phyloP scores from a whole-genome alignment of 1,284 basidiomycete genomes.

The Heterobasidion parviporum region DNA sequence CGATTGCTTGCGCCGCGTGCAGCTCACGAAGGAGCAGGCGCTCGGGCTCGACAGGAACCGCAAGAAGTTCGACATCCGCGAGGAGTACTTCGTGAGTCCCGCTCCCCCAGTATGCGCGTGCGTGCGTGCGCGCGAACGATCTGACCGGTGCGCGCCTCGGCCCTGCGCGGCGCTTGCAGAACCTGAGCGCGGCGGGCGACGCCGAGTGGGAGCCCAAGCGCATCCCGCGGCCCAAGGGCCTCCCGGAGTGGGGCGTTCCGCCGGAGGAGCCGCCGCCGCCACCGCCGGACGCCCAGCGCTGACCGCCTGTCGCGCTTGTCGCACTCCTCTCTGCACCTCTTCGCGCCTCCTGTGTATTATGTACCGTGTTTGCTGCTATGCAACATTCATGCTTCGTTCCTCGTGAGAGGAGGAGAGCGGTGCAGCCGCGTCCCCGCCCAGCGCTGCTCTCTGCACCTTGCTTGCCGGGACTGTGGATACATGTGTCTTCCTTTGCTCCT shows the following conservation, averaged over 20 bases:
- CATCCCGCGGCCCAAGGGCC: constrained; percentile 73
- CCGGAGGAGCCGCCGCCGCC: constrained; percentile 38
- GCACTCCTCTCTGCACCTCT: not conserved
- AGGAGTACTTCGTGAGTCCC: constrained; percentile 88
- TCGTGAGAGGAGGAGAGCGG: too few species aligned
- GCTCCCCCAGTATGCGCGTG: not conserved
- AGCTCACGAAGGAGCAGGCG: constrained; percentile 81
- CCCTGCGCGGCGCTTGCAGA: constrained; percentile 30
- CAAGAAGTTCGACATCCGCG: constrained; percentile 86
- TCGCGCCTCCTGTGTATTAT: not conserved
- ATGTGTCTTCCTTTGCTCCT: too few species aligned
- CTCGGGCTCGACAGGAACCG: constrained; percentile 72
- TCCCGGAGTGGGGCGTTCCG: constrained; percentile 87
- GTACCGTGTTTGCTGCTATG: too few species aligned
- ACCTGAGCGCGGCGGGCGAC: constrained; percentile 49
- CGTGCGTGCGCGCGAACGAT: too few species aligned
- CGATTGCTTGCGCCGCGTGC: not conserved
- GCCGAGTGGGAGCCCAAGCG: constrained; percentile 87
- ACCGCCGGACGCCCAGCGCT: constrained; percentile 1
- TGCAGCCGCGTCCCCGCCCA: too few species aligned
- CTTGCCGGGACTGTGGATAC: too few species aligned
- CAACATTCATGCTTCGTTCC: too few species aligned
- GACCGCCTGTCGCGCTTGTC: too few species aligned
- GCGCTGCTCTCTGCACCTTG: too few species aligned
- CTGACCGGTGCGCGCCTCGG: too few species aligned